These are phyloP conservation scores for Lactarius hengduanensis DNA, from an alignment of 768 basidiomycete species.

Conservation along the genomic window DNA sequence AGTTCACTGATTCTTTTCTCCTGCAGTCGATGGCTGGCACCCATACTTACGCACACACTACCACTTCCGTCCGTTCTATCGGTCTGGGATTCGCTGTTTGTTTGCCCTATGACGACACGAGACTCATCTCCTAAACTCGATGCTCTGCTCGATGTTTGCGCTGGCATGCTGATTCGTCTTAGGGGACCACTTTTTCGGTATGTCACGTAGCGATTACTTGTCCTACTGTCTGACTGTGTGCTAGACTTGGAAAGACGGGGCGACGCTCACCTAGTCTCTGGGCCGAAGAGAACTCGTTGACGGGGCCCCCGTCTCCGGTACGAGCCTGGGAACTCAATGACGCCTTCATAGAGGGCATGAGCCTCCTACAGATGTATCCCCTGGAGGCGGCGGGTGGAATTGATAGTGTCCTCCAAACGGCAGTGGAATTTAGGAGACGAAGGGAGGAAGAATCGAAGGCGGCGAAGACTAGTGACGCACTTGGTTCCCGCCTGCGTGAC, in stretches of 20 bases:
- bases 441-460: constrained; percentile 43
- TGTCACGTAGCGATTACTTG: constrained; percentile 24
- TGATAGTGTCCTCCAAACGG: constrained; percentile 66
- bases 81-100: constrained; percentile 72
- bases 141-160: constrained; percentile 66
- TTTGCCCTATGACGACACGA: constrained; percentile 53
- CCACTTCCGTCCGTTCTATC: constrained; percentile 57
- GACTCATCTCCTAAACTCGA: constrained; percentile 61
- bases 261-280: constrained; percentile 50
- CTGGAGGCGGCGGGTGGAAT: constrained; percentile 65
- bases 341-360: constrained; percentile 63
- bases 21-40: constrained; percentile 69
- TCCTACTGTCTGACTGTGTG: constrained; percentile 5
- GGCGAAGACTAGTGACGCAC: constrained; percentile 39
- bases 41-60: constrained; percentile 70
- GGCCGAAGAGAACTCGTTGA: constrained; percentile 43
- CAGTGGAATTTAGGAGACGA: constrained; percentile 56
- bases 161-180: constrained; percentile 62
- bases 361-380: constrained; percentile 64
- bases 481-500: constrained; percentile 56
- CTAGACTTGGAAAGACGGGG: constrained; percentile 54
- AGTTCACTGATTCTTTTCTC: not conserved
- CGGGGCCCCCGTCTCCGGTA: constrained; percentile 44
- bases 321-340: constrained; percentile 56
- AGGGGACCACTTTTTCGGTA: constrained; percentile 56